These are phyloP conservation scores for Anthracocystis panici-leucophaei DNA, from an alignment of 1,284 basidiomycete species.

Conservation along the genomic window DNA sequence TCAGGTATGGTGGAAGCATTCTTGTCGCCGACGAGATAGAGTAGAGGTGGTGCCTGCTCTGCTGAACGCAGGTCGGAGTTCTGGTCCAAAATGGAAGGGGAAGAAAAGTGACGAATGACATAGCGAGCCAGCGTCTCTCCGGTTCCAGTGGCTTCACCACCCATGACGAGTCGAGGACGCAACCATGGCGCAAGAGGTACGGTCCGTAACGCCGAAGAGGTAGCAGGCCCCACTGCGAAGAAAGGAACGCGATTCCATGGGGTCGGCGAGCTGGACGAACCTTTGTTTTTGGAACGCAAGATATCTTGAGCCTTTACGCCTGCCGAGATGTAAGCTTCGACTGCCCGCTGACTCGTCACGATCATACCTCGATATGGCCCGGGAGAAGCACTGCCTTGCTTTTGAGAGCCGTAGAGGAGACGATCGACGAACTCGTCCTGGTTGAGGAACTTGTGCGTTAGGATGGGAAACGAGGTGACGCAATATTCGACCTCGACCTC, in stretches of 20 bases:
- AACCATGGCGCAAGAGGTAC: conserved; percentile 51
- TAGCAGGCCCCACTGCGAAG: conserved; percentile 67
- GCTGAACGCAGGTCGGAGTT: conserved; percentile 15
- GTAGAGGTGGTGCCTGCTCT: conserved; percentile 34
- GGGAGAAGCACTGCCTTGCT: neutral
- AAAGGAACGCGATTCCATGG: conserved; percentile 62
- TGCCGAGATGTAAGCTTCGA: conserved; percentile 62
- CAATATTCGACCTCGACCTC: conserved; percentile 57
- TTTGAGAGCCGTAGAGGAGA: conserved; percentile 39
- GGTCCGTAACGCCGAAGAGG: conserved; percentile 46
- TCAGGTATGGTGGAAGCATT: conserved; percentile 54
- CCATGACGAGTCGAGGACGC: conserved; percentile 53
- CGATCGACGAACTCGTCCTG: conserved; percentile 45
- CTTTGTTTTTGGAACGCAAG: conserved; percentile 24
- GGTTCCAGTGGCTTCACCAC: conserved; percentile 61
- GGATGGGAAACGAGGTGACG: conserved; percentile 60
- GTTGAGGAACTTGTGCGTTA: conserved; percentile 51
- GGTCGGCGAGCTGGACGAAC: conserved; percentile 34
- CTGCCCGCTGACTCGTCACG: conserved; percentile 63
- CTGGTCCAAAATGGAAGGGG: conserved; percentile 29
- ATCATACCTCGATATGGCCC: conserved; percentile 58
- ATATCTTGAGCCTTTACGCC: conserved; percentile 35
- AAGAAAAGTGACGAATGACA: conserved; percentile 51
- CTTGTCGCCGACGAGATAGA: conserved; percentile 66
- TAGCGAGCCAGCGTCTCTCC: conserved; percentile 59